These are phyloP conservation scores for Xylariales sp. DNA, from an alignment of 2,329 filamentous ascomycete species.

Conservation along the genomic window DNA sequence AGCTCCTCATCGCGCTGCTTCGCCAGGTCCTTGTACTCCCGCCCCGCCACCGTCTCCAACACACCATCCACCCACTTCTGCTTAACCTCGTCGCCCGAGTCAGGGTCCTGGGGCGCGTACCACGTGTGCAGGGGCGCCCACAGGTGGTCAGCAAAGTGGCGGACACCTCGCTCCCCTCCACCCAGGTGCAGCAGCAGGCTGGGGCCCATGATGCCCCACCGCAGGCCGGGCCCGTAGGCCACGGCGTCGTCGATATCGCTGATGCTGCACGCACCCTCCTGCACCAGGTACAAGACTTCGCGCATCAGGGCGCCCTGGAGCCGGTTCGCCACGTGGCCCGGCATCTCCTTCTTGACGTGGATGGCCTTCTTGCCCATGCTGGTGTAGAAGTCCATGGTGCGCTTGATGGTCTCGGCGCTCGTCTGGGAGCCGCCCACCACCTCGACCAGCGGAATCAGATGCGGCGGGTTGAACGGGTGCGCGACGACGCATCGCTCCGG, in stretches of 20 bases:
- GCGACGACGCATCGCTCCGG: constrained; percentile 33
- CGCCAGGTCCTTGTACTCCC: constrained; percentile 11
- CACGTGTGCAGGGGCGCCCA: constrained; percentile 14
- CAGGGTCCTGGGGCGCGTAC: constrained; percentile 14
- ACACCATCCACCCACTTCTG: constrained; percentile 14
- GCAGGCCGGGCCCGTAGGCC: constrained; percentile 12
- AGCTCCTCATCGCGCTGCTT: constrained; percentile 15
- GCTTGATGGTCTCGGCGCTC: constrained; percentile 12
- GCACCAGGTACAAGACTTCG: constrained; percentile 26
- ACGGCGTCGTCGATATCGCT: constrained; percentile 13
- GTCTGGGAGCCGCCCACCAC: constrained; percentile 33
- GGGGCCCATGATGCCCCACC: constrained; percentile 16
- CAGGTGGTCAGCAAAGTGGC: constrained; percentile 15
- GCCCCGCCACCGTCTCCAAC: constrained; percentile 8
- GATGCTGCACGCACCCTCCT: constrained; percentile 11
- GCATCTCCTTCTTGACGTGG: constrained; percentile 32
- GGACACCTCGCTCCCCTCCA: constrained; percentile 13
- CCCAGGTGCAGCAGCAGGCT: constrained; percentile 14
- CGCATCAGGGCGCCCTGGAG: constrained; percentile 33
- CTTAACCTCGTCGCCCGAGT: constrained; percentile 13
- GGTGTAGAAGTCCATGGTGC: constrained; percentile 32
- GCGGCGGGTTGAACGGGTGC: constrained; percentile 45
- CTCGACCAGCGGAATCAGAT: constrained; percentile 42
- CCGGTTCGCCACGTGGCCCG: constrained; percentile 39
- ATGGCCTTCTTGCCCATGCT: constrained; percentile 34